Evolutionary conservation across 805 yeast genomes (phyloP), one percentile per base, ranked within the genome.

Genomic region (Ogataea naganishii): DNA sequence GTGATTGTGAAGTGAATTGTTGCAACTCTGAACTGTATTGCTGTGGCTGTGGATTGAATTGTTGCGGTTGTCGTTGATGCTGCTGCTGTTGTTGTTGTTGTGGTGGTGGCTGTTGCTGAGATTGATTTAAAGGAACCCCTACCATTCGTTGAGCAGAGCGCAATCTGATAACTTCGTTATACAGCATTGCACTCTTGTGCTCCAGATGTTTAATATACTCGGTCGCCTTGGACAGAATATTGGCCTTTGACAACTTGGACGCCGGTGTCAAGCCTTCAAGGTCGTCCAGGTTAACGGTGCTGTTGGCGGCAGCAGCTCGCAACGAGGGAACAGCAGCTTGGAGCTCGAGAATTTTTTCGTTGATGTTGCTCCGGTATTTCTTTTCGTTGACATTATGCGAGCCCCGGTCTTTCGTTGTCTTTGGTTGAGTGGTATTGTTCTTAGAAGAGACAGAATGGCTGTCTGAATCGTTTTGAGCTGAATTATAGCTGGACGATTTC

Each of bases 301-400:
- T 64, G 14, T 49, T 52, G 4, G 60, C 64, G 12, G 62, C 54
- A 6, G 78, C 78, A 22, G 78, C 73, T 41, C 85, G 64, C 30
- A 83, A 60, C 3, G 92, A 58, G 3, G 94, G 94, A 12, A 83
- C 94, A 3, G 84, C 79, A 41, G 80, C 80, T 46, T 85, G 62
- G 19, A 82, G 64, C 25, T 76, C 79, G 20, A 70, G 40, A 27
- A 82, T 80, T 50, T 76, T 79, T 31, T 78, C 63, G 45, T 80
- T 82, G 40, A 82, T 79, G 46, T 82, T 81, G 14, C 82, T 77
- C 41, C 94, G 56, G 53, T 83, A 83, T 46, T 80, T 76, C 56
- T 81, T 81, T 49, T 83, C 94, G 41, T 82, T 77, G 64, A 80
- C 73, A 46, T 81, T 82, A 55, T 82, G 94, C 6, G 83, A 69